Conservation (phyloP, 2,329 filamentous ascomycete species). For the Fusarium sp. region DNA sequence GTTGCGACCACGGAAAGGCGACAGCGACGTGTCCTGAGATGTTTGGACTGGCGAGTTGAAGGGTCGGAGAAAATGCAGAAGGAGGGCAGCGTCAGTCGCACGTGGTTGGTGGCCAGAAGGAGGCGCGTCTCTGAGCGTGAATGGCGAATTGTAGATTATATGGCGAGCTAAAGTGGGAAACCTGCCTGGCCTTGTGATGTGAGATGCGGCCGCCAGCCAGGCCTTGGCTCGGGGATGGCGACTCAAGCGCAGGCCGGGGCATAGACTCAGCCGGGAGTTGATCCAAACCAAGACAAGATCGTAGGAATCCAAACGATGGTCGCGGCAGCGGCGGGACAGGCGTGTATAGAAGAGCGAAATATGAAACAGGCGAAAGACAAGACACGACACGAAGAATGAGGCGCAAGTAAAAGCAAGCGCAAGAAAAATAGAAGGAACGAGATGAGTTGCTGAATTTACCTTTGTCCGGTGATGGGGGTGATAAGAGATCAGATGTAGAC, state of each 20-base stretch:
- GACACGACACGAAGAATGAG: conserved; percentile 27
- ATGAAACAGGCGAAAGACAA: conserved; percentile 17
- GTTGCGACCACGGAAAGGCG: conserved; percentile 52
- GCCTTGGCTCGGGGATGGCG: conserved; percentile 34
- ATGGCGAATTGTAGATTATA: conserved; percentile 47
- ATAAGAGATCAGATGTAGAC: conserved; percentile 35
- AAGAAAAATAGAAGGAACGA: conserved; percentile 4
- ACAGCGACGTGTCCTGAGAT: conserved; percentile 73
- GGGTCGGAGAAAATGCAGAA: conserved; percentile 57
- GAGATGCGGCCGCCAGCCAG: conserved; percentile 42
- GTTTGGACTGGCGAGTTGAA: conserved; percentile 63
- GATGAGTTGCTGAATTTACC: conserved; percentile 40
- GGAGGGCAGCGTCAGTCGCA: conserved; percentile 62
- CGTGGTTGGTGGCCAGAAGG: conserved; percentile 62
- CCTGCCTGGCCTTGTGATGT: conserved; percentile 41
- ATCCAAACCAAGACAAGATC: conserved; percentile 38
- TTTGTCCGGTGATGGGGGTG: conserved; percentile 46
- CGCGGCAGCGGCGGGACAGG: conserved; percentile 32
- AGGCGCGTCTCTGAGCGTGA: conserved; percentile 45
- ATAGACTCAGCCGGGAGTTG: conserved; percentile 33
- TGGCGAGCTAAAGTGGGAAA: conserved; percentile 39
- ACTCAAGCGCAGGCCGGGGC: conserved; percentile 36
- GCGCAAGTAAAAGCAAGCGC: conserved; percentile 2
- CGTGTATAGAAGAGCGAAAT: conserved; percentile 21
- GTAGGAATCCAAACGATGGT: conserved; percentile 37